A percentile compares a stretch with the other conserved stretches of the same genome.
These are phyloP conservation scores for Cytospora piceicola DNA, from an alignment of 2,329 filamentous ascomycete species.

Conservation along the genomic window DNA sequence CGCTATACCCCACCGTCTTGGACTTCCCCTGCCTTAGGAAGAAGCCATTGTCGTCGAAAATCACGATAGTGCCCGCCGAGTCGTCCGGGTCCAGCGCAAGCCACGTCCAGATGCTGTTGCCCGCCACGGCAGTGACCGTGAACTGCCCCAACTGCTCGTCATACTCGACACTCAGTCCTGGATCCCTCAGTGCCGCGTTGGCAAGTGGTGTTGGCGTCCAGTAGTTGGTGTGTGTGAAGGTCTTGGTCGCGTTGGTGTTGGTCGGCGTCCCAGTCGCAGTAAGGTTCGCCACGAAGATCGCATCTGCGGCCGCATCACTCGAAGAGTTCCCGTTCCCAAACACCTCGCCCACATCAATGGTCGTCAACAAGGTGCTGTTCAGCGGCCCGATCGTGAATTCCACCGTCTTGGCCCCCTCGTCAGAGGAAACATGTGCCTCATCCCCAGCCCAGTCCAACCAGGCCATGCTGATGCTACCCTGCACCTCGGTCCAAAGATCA, in stretches of 20 bases:
- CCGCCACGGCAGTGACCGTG: slow-evolving; percentile 50
- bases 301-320: slow-evolving; percentile 24
- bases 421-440: slow-evolving; percentile 36
- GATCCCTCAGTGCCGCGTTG: slow-evolving; percentile 52
- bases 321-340: slow-evolving; percentile 1
- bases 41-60: slow-evolving; percentile 59
- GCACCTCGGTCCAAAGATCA: slow-evolving; percentile 57
- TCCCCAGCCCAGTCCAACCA: slow-evolving; percentile 58
- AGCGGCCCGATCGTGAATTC: slow-evolving; percentile 52
- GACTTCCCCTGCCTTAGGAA: slow-evolving; percentile 50
- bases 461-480: slow-evolving; percentile 50
- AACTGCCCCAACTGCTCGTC: slow-evolving; percentile 42
- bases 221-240: slow-evolving; percentile 54
- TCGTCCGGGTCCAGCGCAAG: slow-evolving; percentile 50
- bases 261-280: slow-evolving; percentile 49
- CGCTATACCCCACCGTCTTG: slow-evolving; percentile 49
- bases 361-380: slow-evolving; percentile 50
- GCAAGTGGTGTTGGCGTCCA: slow-evolving; percentile 53
- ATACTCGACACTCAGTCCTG: slow-evolving; percentile 42
- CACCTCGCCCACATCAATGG: slow-evolving; percentile 27
- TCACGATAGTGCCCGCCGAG: slow-evolving; percentile 47
- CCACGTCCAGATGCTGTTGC: slow-evolving; percentile 59
- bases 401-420: slow-evolving; percentile 40
- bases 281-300: slow-evolving; percentile 46
- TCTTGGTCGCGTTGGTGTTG: slow-evolving; percentile 45